Percentiles rank a stretch among this genome's conserved stretches.
phyloP scores from a whole-genome alignment of 1,284 basidiomycete genomes.

The Grifola frondosa region DNA sequence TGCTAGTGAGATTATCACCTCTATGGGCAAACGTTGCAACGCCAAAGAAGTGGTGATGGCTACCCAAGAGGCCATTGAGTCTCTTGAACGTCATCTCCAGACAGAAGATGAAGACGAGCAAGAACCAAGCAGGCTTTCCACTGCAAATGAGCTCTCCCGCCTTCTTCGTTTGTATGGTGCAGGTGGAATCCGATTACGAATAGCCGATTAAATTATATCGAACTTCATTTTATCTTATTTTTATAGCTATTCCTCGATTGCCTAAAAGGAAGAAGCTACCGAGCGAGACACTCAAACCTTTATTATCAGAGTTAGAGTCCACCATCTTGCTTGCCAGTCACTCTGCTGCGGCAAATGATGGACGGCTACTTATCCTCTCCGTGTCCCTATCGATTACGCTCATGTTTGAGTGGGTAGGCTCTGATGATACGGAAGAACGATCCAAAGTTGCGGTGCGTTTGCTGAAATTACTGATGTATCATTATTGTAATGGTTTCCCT shows the following conservation, averaged over 20 bases:
- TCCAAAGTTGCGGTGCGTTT: slow-evolving; percentile 4
- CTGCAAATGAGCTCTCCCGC: slow-evolving; percentile 34
- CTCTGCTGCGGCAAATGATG: slow-evolving; percentile 32
- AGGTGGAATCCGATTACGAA: slow-evolving; percentile 36
- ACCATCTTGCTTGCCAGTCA: slow-evolving; percentile 31
- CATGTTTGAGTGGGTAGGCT: slow-evolving; percentile 34
- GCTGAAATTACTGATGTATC: slow-evolving; percentile 30
- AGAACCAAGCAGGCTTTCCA: slow-evolving; percentile 22
- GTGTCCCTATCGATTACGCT: slow-evolving; percentile 33
- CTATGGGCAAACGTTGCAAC: slow-evolving; percentile 44
- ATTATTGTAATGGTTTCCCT: slow-evolving; percentile 1
- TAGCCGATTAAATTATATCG: neutral
- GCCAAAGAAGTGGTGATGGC: slow-evolving; percentile 65
- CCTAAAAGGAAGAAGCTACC: slow-evolving; percentile 25
- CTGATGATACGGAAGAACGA: slow-evolving; percentile 17
- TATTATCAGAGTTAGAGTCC: slow-evolving; percentile 41
- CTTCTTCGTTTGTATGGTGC: slow-evolving; percentile 39
- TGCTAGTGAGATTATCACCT: slow-evolving; percentile 42
- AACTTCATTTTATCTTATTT: neutral
- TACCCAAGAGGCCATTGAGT: slow-evolving; percentile 58
- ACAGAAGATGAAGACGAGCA: slow-evolving; percentile 34
- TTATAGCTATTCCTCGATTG: slow-evolving; percentile 49
- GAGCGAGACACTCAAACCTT: slow-evolving; percentile 33
- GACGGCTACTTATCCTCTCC: slow-evolving; percentile 38
- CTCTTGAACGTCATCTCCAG: slow-evolving; percentile 33